Conservation (phyloP, 176 grass and related monocot species). For the Oropetium thomaeum region DNA sequence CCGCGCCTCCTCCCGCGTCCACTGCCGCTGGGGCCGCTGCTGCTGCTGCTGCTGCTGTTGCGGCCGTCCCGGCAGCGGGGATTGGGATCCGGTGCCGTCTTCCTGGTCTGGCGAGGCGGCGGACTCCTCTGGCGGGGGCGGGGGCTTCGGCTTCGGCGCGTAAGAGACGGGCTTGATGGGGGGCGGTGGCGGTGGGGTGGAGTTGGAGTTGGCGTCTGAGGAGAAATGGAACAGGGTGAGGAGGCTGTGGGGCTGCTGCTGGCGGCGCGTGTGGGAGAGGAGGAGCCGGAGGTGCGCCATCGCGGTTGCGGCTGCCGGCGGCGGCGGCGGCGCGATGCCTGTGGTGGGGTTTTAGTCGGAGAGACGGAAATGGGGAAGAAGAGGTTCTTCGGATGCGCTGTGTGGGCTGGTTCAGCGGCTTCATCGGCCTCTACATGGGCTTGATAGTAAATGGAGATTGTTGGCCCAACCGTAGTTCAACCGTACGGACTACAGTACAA, state of each 20-base stretch:
- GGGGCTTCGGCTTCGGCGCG: conserved; percentile 49
- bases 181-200: conserved; percentile 9
- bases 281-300: conserved; percentile 78
- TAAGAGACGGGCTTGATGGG: conserved; percentile 77
- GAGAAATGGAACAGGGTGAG: conserved; percentile 39
- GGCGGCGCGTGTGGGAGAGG: conserved; percentile 34
- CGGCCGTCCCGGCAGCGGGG: background rate
- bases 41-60: background rate
- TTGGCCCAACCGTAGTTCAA: background rate
- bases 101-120: background rate
- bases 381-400: background rate
- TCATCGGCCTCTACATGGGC: background rate
- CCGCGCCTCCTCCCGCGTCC: conserved; percentile 65
- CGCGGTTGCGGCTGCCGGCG: conserved; percentile 19
- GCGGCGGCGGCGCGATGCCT: conserved; percentile 24
- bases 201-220: conserved; percentile 33
- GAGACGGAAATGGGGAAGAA: background rate
- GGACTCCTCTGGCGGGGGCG: conserved; percentile 18
- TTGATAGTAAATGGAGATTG: background rate
- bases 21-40: conserved; percentile 24
- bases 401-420: conserved; percentile 5
- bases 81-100: background rate
- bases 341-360: conserved; percentile 59
- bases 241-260: conserved; percentile 14
- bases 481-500: no score